phyloP scores from a whole-genome alignment of 805 yeast species.

The Sporopachydermia lactativora region DNA sequence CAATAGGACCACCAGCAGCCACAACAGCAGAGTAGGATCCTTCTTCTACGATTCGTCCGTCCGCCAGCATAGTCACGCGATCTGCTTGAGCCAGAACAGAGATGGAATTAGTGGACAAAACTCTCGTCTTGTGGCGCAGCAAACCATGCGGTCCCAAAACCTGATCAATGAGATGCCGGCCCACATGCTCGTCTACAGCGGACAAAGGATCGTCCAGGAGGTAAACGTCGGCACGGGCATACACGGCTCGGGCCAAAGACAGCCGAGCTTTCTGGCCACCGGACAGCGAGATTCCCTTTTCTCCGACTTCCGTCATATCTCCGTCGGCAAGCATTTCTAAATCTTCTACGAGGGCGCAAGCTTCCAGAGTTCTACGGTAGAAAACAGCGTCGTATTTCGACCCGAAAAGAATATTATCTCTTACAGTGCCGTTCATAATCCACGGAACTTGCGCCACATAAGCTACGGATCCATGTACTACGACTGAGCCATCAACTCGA shows the following conservation, averaged over 20 bases:
- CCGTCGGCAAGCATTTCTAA: conserved; percentile 73
- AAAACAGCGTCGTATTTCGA: conserved; percentile 69
- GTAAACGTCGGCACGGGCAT: conserved; percentile 85
- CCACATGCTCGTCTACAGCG: conserved; percentile 97
- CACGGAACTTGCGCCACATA: conserved; percentile 92
- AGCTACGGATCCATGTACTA: conserved; percentile 65
- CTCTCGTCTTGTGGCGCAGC: conserved; percentile 54
- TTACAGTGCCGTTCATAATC: conserved; percentile 92
- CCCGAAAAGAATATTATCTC: conserved; percentile 86
- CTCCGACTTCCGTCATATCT: conserved; percentile 89
- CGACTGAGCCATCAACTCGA: conserved; percentile 59
- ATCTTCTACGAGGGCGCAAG: conserved; percentile 80
- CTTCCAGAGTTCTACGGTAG: conserved; percentile 66
- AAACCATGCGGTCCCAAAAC: conserved; percentile 77
- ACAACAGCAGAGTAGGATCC: conserved; percentile 44
- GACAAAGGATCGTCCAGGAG: conserved; percentile 84
- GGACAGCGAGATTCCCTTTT: conserved; percentile 88
- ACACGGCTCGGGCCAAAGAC: conserved; percentile 90
- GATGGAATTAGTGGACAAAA: conserved; percentile 79
- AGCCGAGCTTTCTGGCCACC: conserved; percentile 98
- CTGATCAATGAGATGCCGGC: conserved; percentile 67
- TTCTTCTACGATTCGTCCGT: conserved; percentile 54
- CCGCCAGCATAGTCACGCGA: conserved; percentile 50
- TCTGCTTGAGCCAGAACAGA: conserved; percentile 68
- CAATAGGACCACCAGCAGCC: conserved; percentile 33